Evolutionary conservation across 257 asterid genomes (phyloP), one percentile per base, ranked within the genome.

Genomic region (Perilla frutescens): DNA sequence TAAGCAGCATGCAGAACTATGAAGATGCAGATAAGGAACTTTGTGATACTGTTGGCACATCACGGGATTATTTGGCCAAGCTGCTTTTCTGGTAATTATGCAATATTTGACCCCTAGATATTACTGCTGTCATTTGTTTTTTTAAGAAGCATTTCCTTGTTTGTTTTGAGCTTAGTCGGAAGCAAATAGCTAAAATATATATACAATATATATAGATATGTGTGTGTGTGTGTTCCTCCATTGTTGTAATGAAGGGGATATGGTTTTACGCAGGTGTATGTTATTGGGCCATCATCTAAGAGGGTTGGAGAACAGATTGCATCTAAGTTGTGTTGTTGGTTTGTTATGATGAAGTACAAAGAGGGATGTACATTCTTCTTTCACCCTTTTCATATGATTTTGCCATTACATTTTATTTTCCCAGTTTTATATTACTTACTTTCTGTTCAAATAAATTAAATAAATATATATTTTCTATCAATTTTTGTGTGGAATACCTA

Each of bases 231-330:
- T 37, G 15, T 39, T n/a, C 7, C 32, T 81, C 58, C 47, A 36
- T 56, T 56, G 39, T 59, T 45, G 51, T 75, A 64, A 73, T 58
- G 72, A 73, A 64, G 62, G 50, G 26, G 5, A n/a, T 58, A 31
- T 62, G 51, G 44, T 47, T 62, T 10, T 43, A 74, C 50, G 58
- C 93, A 95, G 99, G 99, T 95, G 98, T 81, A 92, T 95, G 99
- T 68, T 95, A 83, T 75, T 95, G 66, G 99, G 99, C 40, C 99
- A 95, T 85, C 99, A 95, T 79, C 82, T 95, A 73, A 81, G 98
- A 82, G 95, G 96, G 51, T 81, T 94, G 96, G 98, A 94, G 88
- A 94, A 91, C 85, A 86, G 97, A 81, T 81, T 94, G 81, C 96
- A 91, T 82, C 85, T 94, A 48, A 91, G 89, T 74, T 94, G 98